Evolutionary conservation across 805 yeast species (phyloP).

Genomic region (Candida incommunis): DNA sequence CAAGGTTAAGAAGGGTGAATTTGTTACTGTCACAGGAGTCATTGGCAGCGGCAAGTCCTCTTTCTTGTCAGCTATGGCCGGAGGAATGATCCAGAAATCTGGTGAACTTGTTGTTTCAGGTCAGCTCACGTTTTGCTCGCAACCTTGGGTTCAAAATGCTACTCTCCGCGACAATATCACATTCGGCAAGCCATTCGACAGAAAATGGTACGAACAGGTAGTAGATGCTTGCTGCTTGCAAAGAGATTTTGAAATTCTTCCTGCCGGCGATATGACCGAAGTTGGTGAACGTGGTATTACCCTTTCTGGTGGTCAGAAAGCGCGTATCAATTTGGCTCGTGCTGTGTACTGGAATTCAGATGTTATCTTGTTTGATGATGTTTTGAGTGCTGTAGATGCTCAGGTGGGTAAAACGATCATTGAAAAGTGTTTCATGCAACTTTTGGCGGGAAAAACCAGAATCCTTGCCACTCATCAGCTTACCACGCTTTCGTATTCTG

Average conservation of each 20-base stretch:
- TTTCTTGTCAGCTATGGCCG: constrained; percentile 53
- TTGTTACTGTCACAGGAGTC: constrained; percentile 62
- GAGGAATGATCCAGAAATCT: constrained; percentile 42
- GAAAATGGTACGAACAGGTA: constrained; percentile 36
- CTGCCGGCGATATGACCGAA: constrained; percentile 68
- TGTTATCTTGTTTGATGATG: constrained; percentile 63
- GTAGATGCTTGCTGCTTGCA: constrained; percentile 52
- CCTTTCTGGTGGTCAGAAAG: constrained; percentile 83
- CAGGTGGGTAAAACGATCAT: constrained; percentile 69
- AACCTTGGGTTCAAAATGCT: constrained; percentile 76
- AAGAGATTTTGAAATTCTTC: constrained; percentile 49
- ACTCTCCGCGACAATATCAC: constrained; percentile 61
- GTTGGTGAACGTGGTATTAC: constrained; percentile 87
- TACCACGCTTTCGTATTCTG: constrained; percentile 54
- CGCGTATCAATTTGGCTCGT: constrained; percentile 70
- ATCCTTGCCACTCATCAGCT: constrained; percentile 77
- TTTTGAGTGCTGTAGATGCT: constrained; percentile 78
- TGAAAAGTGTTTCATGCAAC: constrained; percentile 50
- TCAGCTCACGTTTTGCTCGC: constrained; percentile 38
- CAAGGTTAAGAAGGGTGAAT: constrained; percentile 45
- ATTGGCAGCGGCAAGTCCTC: constrained; percentile 79
- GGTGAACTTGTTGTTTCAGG: constrained; percentile 47
- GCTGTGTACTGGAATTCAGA: constrained; percentile 60
- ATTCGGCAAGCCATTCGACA: constrained; percentile 47
- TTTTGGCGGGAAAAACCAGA: constrained; percentile 46